These are phyloP conservation scores for Solanum bukasovii DNA, from an alignment of 257 asterid species.

Conservation along the genomic window DNA sequence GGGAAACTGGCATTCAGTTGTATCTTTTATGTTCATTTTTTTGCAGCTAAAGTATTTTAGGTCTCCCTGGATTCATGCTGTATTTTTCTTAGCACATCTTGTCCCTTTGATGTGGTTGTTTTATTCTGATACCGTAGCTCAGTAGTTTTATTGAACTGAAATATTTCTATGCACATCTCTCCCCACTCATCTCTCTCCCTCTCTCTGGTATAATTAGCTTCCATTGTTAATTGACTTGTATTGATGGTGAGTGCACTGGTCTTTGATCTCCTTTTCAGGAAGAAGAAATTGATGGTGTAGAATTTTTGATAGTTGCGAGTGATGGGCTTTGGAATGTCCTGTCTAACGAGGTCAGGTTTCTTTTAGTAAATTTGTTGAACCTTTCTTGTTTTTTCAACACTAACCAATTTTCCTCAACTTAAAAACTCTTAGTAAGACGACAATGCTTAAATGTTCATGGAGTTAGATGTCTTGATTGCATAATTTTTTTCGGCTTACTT, in stretches of 20 bases:
- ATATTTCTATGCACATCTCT: neutral
- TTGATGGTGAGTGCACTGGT: neutral
- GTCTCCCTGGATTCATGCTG: neutral
- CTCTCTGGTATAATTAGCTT: neutral
- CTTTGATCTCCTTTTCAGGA: slow-evolving; percentile 30
- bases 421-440: neutral
- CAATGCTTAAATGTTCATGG: neutral
- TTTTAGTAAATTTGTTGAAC: neutral
- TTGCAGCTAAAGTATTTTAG: neutral
- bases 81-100: neutral
- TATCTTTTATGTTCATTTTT: neutral
- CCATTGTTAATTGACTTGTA: neutral
- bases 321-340: slow-evolving; percentile 84
- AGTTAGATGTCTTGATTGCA: neutral
- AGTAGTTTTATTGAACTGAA: neutral
- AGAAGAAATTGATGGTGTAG: slow-evolving; percentile 55
- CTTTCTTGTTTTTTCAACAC: neutral
- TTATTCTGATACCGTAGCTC: neutral
- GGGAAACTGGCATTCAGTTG: neutral
- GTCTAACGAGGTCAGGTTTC: slow-evolving; percentile 51
- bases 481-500: neutral
- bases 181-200: neutral
- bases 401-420: neutral
- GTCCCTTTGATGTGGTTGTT: neutral
- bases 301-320: slow-evolving; percentile 65